Evolutionary conservation across 169 alveolate genomes (phyloP), one percentile per base, ranked within the genome.

Genomic region (Plasmodium malariae): DNA sequence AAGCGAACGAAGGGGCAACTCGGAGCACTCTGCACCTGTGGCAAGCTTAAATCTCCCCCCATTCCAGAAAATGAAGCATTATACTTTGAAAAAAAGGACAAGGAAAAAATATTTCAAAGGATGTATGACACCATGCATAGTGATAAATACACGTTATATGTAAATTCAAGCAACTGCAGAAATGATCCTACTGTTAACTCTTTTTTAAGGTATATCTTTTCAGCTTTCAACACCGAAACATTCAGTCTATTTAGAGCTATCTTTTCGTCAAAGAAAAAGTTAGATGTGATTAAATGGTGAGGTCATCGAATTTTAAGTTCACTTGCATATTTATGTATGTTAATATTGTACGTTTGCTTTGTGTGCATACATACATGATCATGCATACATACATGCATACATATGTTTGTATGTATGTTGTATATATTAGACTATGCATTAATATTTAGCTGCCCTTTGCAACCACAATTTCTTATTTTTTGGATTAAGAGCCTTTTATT

Each of bases 201-300:
- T 6, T 78, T 78, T 78, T 78, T 78, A 78, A 78, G 63, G 28
- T 62, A 78, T 54, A 36, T 78, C 6, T 36, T 51, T 24, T 21
- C 60, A 0, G 34, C 43, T 43, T 78, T 78, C 55, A 78, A 78
- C 51, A 60, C 74, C 17, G 65, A n/a, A 2, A 78, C 78, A 0
- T 78, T 78, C 37, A 68, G 63, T 37, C 28, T 78, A 28, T 55
- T 78, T 43, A 63, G 48, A 54, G 21, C 40, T 30, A 62, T 78
- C 37, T 78, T 78, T 48, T 62, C 73, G 7, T 78, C 89, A 67
- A 78, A 78, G 54, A 78, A 78, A 40, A 78, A 78, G 55, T 24
- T 24, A 45, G 89, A 78, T 55, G 63, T 78, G 48, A 78, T 65
- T n/a, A 78, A 63, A 14, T 78, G 89, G 89, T 78, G 55, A 55